Evolutionary conservation across 345 rosid species (phyloP).

Genomic region (Arabidopsis suecica): DNA sequence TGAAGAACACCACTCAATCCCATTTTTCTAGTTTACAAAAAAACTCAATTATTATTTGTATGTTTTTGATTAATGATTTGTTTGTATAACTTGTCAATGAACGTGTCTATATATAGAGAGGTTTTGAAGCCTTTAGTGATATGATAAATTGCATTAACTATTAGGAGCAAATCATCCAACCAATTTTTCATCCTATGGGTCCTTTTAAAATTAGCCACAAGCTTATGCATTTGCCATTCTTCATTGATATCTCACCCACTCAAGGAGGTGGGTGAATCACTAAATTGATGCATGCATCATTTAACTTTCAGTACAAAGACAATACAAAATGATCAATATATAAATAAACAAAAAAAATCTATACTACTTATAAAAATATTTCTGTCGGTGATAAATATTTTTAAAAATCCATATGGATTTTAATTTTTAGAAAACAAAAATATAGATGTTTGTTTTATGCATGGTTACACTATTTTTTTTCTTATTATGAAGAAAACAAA

Average conservation of each 20-base stretch:
- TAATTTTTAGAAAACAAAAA: no score
- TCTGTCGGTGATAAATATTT: no score
- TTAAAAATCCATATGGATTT: no score
- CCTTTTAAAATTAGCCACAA: constrained; percentile 32
- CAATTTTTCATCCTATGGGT: constrained; percentile 36
- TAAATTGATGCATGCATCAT: constrained; percentile 3
- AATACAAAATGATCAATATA: no score
- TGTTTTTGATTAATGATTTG: constrained; percentile 8
- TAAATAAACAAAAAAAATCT: no score
- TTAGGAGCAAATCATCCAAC: constrained; percentile 33
- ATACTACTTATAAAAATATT: no score
- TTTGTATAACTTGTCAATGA: constrained; percentile 18
- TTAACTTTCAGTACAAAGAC: background rate
- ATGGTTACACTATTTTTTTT: no score
- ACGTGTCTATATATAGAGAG: constrained; percentile 28
- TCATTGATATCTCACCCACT: constrained; percentile 27
- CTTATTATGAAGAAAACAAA: no score
- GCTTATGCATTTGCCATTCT: constrained; percentile 22
- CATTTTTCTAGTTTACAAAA: constrained; percentile 45
- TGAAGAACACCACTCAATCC: constrained; percentile 64
- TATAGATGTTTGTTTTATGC: no score
- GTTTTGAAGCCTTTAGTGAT: background rate
- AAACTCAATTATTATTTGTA: background rate
- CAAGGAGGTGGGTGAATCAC: constrained; percentile 16
- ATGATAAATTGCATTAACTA: constrained; percentile 36